A percentile compares a stretch with the other conserved stretches of the same genome.
phyloP scores from a whole-genome alignment of 495 filamentous ascomycete genomes.

The Rhypophila decipiens region DNA sequence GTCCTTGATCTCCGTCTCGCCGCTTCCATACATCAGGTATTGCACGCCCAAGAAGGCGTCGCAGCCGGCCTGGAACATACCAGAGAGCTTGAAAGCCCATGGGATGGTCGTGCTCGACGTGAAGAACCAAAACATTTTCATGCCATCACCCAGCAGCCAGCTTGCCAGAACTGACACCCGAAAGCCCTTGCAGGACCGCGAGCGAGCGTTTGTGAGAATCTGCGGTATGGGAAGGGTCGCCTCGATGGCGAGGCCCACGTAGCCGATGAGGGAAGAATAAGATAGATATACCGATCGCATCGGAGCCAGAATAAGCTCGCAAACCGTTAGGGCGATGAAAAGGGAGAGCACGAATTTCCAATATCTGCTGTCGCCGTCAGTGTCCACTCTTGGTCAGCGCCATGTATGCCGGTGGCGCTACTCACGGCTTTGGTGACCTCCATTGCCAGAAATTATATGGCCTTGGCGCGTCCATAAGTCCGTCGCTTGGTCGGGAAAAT shows the following conservation, averaged over 20 bases:
- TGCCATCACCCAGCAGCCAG: conserved; percentile 85
- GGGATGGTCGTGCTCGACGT: conserved; percentile 66
- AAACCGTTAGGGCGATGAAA: conserved; percentile 52
- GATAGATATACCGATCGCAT: conserved; percentile 48
- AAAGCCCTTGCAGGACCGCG: conserved; percentile 83
- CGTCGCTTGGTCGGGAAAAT: conserved; percentile 50
- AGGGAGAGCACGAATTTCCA: conserved; percentile 81
- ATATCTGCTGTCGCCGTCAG: conserved; percentile 49
- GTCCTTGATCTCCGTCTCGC: conserved; percentile 24
- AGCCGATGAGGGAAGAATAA: conserved; percentile 71
- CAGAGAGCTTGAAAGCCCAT: conserved; percentile 85
- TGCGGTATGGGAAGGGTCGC: conserved; percentile 87
- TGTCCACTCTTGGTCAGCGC: not conserved
- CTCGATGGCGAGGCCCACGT: conserved; percentile 80
- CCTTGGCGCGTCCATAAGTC: conserved; percentile 45
- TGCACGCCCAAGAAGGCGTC: conserved; percentile 80
- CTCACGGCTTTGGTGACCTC: conserved; percentile 70
- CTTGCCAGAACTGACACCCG: conserved; percentile 75
- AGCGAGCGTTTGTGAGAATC: conserved; percentile 70
- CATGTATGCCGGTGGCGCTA: no score
- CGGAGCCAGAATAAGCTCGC: conserved; percentile 68
- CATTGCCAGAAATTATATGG: conserved; percentile 96
- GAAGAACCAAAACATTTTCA: conserved; percentile 97
- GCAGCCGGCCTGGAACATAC: conserved; percentile 82
- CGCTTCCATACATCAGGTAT: conserved; percentile 74